Conservation (phyloP, 139 green algal genomes). For the Chlamydomonas sp. region DNA sequence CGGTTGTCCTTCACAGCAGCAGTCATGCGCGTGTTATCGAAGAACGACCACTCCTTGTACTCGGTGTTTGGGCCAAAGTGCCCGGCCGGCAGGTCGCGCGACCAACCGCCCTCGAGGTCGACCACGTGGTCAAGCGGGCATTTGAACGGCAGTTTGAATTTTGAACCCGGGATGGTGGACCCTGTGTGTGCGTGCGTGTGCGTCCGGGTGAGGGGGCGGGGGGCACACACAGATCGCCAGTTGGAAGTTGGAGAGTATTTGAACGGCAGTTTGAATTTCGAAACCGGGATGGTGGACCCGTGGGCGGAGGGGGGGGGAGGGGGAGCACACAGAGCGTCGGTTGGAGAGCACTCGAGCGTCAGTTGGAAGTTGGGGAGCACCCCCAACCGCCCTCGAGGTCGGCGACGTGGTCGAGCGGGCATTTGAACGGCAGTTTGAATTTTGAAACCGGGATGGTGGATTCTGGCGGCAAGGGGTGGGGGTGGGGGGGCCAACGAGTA, state of each 20-base stretch:
- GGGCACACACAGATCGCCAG: too few species aligned
- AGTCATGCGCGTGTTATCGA: constrained; percentile 32
- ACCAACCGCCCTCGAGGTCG: constrained; percentile 60
- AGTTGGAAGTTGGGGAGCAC: too few species aligned
- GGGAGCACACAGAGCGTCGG: too few species aligned
- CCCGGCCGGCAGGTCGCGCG: constrained; percentile 2
- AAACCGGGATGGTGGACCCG: too few species aligned
- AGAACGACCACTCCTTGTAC: constrained; percentile 64
- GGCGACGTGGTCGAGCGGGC: constrained; percentile 84
- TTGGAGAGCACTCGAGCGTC: too few species aligned
- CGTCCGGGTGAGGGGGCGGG: too few species aligned
- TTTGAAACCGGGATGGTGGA: constrained; percentile 75
- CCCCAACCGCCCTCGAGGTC: constrained; percentile 60
- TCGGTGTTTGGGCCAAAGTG: constrained; percentile 39
- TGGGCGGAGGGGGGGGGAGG: too few species aligned
- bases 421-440: constrained; percentile 71
- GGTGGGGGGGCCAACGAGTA: too few species aligned
- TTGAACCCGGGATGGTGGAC: constrained; percentile 79
- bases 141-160: constrained; percentile 66
- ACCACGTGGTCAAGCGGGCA: constrained; percentile 88
- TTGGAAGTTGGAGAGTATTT: too few species aligned
- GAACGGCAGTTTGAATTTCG: too few species aligned
- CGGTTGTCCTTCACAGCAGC: constrained; percentile 10
- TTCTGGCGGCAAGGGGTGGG: too few species aligned
- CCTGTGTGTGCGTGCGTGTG: too few species aligned